These are phyloP conservation scores for Diaporthe sp. DNA, from an alignment of 2,329 filamentous ascomycete species.

Conservation along the genomic window DNA sequence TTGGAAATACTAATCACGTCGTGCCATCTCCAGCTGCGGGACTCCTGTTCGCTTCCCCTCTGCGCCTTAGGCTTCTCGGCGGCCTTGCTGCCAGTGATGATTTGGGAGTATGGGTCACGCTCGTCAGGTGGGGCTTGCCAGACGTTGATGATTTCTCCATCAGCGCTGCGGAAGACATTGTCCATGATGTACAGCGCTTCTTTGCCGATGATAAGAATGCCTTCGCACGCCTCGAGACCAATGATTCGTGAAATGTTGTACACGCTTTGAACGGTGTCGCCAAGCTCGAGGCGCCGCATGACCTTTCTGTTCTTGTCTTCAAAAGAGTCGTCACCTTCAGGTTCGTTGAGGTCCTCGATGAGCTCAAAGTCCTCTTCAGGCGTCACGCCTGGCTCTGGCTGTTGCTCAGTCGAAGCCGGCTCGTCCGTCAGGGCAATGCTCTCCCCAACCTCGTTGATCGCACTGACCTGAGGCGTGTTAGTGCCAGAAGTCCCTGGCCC, in stretches of 20 bases:
- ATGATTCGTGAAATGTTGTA: slow-evolving; percentile 97
- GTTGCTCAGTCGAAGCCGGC: slow-evolving; percentile 48
- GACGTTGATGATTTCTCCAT: slow-evolving; percentile 97
- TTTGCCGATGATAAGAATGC: slow-evolving; percentile 92
- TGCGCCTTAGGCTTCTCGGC: slow-evolving; percentile 68
- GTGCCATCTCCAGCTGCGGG: slow-evolving; percentile 92
- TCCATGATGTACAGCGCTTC: slow-evolving; percentile 95
- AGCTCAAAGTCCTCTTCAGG: slow-evolving; percentile 96
- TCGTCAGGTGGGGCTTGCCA: slow-evolving; percentile 94
- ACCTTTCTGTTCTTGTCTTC: slow-evolving; percentile 99
- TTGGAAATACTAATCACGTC: slow-evolving; percentile 97
- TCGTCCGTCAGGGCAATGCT: slow-evolving; percentile 41
- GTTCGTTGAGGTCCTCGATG: slow-evolving; percentile 91
- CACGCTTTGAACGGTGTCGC: slow-evolving; percentile 92
- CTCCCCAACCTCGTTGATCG: slow-evolving; percentile 38
- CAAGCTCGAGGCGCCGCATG: slow-evolving; percentile 91
- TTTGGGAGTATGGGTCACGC: slow-evolving; percentile 93
- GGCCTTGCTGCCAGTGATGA: slow-evolving; percentile 81
- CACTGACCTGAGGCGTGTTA: slow-evolving; percentile 31
- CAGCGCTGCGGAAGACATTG: slow-evolving; percentile 93
- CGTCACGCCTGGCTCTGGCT: slow-evolving; percentile 51
- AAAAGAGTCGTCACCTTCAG: slow-evolving; percentile 81
- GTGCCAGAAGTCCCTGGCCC: slow-evolving; percentile 41
- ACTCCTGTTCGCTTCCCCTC: slow-evolving; percentile 79
- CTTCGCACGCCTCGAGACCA: slow-evolving; percentile 93